Percentiles rank a stretch among this genome's conserved stretches.
Evolutionary conservation across 1,284 basidiomycete genomes (phyloP).

Genomic region (Sporisorium graminicola): DNA sequence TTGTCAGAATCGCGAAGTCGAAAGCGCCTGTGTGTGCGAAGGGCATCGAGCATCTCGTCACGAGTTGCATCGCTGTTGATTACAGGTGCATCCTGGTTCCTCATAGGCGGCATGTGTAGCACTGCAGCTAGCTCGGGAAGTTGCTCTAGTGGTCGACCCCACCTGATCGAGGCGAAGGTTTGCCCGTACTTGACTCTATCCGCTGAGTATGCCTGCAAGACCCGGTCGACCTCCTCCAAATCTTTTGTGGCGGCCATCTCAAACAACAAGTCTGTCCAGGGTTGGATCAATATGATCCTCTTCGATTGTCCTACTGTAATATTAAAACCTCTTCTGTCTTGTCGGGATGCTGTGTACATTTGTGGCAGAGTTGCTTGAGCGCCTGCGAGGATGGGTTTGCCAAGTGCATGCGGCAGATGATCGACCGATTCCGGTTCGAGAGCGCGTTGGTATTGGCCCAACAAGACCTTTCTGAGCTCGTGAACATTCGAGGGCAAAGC

Average conservation of each 20-base stretch:
- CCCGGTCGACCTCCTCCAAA: not conserved
- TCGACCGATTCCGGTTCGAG: not conserved
- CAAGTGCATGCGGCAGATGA: not conserved
- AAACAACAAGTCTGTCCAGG: not conserved
- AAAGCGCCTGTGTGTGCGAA: too few relatives aligned
- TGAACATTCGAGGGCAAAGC: not conserved
- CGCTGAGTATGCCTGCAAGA: not conserved
- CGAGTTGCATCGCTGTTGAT: too few relatives aligned
- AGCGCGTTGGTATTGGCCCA: not conserved
- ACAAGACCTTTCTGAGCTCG: not conserved
- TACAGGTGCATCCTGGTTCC: too few relatives aligned
- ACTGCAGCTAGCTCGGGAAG: not conserved
- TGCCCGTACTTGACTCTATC: not conserved
- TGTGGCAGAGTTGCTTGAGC: not conserved
- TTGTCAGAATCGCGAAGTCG: too few relatives aligned
- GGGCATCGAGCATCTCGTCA: too few relatives aligned
- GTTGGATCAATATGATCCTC: not conserved
- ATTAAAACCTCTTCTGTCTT: not conserved
- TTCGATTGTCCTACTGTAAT: not conserved
- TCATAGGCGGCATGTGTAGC: too few relatives aligned
- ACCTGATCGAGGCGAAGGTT: not conserved
- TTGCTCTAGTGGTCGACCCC: not conserved
- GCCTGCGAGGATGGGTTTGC: not conserved
- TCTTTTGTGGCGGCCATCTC: too few relatives aligned
- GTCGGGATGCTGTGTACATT: not conserved